phyloP scores from a whole-genome alignment of 2,329 filamentous ascomycete genomes.

The Nemania serpens region DNA sequence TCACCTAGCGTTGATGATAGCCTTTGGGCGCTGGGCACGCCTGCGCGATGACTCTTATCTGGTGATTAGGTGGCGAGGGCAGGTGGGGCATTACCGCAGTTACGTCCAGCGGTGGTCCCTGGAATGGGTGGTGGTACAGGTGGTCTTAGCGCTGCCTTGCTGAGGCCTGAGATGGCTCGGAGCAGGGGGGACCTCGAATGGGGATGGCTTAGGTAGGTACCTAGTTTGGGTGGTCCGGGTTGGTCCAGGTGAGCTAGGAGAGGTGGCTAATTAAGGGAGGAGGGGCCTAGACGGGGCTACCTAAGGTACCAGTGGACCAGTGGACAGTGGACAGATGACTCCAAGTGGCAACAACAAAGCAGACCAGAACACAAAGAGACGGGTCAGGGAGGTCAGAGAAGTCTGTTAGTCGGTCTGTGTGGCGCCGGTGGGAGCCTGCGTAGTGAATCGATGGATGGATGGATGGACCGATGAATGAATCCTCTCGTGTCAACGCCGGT shows the following conservation, averaged over 20 bases:
- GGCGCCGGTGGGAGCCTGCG: constrained; percentile 37
- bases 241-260: constrained; percentile 25
- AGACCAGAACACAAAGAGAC: constrained; percentile 15
- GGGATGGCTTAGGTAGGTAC: no score
- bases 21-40: constrained; percentile 33
- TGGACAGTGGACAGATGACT: constrained; percentile 26
- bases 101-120: constrained; percentile 17
- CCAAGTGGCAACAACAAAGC: constrained; percentile 32
- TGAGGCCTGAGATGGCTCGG: constrained; percentile 24
- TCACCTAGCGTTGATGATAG: constrained; percentile 33
- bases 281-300: constrained; percentile 35
- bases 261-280: constrained; percentile 27
- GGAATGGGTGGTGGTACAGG: constrained; percentile 25
- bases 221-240: not conserved
- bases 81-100: constrained; percentile 36
- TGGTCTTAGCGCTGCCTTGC: constrained; percentile 29
- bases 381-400: no score
- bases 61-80: constrained; percentile 43
- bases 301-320: constrained; percentile 17
- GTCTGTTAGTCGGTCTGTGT: constrained; percentile 5
- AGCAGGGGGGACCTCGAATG: constrained; percentile 24
- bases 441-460: constrained; percentile 29
- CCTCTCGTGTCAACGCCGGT: constrained; percentile 33
- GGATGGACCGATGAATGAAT: constrained; percentile 37
- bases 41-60: constrained; percentile 43